Evolutionary conservation across 805 yeast genomes (phyloP).

Genomic region (Ascoidea rubescens): DNA sequence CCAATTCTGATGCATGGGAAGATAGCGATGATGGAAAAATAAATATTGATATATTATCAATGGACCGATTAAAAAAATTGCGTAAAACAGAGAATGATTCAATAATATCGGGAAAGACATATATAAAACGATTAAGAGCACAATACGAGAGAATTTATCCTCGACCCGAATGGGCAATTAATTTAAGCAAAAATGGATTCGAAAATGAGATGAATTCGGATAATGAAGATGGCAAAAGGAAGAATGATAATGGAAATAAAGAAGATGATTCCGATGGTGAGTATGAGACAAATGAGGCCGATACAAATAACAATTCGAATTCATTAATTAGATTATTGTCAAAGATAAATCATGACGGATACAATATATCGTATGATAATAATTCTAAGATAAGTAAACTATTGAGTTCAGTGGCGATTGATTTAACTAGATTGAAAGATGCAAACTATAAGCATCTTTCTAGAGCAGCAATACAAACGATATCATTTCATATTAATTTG

Average conservation of each 20-base stretch:
- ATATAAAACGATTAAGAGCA: constrained; percentile 48
- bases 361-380: constrained; percentile 14
- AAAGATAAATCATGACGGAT: constrained; percentile 4
- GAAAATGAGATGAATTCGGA: constrained; percentile 13
- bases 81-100: constrained; percentile 45
- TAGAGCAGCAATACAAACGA: constrained; percentile 69
- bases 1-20: constrained; percentile 47
- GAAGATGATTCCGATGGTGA: constrained; percentile 12
- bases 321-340: constrained; percentile 20
- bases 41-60: constrained; percentile 40
- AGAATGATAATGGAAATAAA: constrained; percentile 24
- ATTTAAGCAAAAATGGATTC: constrained; percentile 15
- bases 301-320: constrained; percentile 16
- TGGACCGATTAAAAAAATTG: constrained; percentile 57
- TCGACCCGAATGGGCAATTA: constrained; percentile 67
- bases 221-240: constrained; percentile 17
- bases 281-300: constrained; percentile 14
- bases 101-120: constrained; percentile 41
- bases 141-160: constrained; percentile 70
- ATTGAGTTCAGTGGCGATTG: constrained; percentile 56
- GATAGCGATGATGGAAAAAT: constrained; percentile 86
- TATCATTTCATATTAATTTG: constrained; percentile 62
- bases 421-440: constrained; percentile 74
- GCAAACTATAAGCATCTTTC: constrained; percentile 64
- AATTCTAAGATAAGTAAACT: constrained; percentile 29